Conservation (phyloP, 441 rosid species). For the Bruguiera hainesii region DNA sequence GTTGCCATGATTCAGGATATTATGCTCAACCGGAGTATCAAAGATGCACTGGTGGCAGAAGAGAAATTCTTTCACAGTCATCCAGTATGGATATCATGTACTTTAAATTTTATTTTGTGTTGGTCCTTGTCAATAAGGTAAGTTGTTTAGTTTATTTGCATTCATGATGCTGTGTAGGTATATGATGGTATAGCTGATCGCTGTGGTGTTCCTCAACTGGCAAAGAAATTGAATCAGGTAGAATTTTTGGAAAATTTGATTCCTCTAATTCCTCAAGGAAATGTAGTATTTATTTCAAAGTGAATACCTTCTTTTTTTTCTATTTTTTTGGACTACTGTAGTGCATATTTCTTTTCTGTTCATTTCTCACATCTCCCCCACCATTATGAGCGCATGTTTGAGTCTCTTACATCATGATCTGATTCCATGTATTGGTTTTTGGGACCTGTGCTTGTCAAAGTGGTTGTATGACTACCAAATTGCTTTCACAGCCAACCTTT, state of each 20-base stretch:
- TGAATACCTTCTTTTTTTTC: background rate
- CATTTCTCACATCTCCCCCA: background rate
- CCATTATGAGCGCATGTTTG: background rate
- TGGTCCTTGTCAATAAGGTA: too few relatives aligned
- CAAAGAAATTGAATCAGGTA: slow-evolving; percentile 96
- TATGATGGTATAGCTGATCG: slow-evolving; percentile 80
- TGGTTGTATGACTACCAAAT: background rate
- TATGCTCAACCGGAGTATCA: slow-evolving; percentile 66
- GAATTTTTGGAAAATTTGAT: slow-evolving; percentile 5
- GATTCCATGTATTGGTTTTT: background rate
- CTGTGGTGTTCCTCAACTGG: slow-evolving; percentile 90
- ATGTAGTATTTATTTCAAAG: background rate
- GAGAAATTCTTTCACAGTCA: slow-evolving; percentile 91
- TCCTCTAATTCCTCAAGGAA: slow-evolving; percentile 1
- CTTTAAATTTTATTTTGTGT: too few relatives aligned
- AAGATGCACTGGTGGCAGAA: slow-evolving; percentile 89
- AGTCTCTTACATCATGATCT: background rate
- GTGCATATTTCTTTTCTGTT: background rate
- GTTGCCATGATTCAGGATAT: slow-evolving; percentile 51
- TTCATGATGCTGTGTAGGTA: slow-evolving; percentile 35
- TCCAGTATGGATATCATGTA: slow-evolving; percentile 57
- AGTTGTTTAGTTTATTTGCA: background rate
- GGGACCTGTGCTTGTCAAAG: background rate
- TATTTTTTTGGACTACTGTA: background rate
- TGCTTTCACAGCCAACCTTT: background rate